phyloP scores from a whole-genome alignment of 2,329 filamentous ascomycete species.

The Achaetomium macrosporum region DNA sequence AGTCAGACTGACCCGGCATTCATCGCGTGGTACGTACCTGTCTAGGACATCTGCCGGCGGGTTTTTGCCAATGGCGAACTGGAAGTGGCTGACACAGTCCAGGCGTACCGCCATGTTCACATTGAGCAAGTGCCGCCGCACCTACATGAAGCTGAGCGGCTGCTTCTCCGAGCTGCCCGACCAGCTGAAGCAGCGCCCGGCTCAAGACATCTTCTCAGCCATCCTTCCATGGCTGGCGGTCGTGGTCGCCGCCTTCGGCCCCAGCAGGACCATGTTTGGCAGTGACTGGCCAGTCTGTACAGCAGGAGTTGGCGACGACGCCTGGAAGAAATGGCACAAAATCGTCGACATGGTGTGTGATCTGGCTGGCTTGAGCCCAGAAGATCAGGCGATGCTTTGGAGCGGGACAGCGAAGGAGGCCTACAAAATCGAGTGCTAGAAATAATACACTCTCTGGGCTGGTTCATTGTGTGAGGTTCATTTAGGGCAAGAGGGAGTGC shows the following conservation, averaged over 20 bases:
- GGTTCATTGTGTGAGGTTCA: neutral
- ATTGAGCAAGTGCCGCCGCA: constrained; percentile 57
- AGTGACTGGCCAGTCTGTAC: constrained; percentile 94
- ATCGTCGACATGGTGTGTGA: constrained; percentile 64
- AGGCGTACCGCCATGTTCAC: constrained; percentile 56
- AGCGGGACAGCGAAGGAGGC: constrained; percentile 64
- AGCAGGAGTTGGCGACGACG: constrained; percentile 45
- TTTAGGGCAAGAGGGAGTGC: neutral
- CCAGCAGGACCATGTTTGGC: constrained; percentile 75
- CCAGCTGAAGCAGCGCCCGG: constrained; percentile 41
- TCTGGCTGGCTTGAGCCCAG: constrained; percentile 54
- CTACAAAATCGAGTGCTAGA: constrained; percentile 46
- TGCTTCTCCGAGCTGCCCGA: constrained; percentile 72
- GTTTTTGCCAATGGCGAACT: neutral
- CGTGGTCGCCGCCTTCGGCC: constrained; percentile 66
- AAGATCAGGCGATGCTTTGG: constrained; percentile 64
- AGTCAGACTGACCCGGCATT: constrained; percentile 55
- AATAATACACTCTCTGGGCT: neutral
- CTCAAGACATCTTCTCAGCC: constrained; percentile 55
- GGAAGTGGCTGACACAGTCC: neutral
- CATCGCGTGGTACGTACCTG: constrained; percentile 49
- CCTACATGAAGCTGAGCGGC: constrained; percentile 92
- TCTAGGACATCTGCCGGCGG: no score
- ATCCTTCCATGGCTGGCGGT: constrained; percentile 67
- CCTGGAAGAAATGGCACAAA: constrained; percentile 71